phyloP scores from a whole-genome alignment of 2,329 filamentous ascomycete species.

The Tolypocladium pustulatum region DNA sequence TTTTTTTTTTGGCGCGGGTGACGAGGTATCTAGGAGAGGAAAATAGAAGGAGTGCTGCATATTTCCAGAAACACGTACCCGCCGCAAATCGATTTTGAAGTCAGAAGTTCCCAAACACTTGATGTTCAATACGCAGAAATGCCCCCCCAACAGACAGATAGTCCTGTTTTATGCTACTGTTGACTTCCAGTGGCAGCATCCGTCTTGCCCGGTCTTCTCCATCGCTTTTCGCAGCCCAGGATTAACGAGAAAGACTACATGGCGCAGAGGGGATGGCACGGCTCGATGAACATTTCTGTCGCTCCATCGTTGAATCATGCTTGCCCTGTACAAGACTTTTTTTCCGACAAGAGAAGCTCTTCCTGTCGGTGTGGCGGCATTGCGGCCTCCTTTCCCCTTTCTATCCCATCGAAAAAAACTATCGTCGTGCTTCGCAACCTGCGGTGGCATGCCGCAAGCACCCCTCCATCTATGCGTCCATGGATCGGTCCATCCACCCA shows the following conservation, averaged over 20 bases:
- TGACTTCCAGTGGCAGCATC: background rate
- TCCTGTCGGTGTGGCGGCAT: background rate
- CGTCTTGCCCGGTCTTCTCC: background rate
- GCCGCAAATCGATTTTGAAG: background rate
- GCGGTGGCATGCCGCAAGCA: constrained; percentile 1
- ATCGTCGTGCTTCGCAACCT: background rate
- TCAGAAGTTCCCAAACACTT: constrained; percentile 8
- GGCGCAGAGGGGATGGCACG: background rate
- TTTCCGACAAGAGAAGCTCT: background rate
- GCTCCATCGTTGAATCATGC: background rate
- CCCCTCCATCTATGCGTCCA: too few relatives aligned
- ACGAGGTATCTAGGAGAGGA: background rate
- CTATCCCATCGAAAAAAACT: background rate
- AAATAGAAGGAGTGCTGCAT: background rate
- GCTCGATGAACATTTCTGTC: background rate
- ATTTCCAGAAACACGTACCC: background rate
- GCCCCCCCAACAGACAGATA: background rate
- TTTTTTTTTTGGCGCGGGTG: constrained; percentile 1
- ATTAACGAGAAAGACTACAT: too few relatives aligned
- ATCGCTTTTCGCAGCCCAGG: too few relatives aligned
- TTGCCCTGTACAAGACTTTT: background rate
- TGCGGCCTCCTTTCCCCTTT: background rate
- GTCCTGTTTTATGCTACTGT: background rate
- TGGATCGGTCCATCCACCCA: constrained; percentile 1
- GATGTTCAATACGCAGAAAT: background rate